phyloP scores from a whole-genome alignment of 2,329 filamentous ascomycete species.

The Hypoxylon sp. region DNA sequence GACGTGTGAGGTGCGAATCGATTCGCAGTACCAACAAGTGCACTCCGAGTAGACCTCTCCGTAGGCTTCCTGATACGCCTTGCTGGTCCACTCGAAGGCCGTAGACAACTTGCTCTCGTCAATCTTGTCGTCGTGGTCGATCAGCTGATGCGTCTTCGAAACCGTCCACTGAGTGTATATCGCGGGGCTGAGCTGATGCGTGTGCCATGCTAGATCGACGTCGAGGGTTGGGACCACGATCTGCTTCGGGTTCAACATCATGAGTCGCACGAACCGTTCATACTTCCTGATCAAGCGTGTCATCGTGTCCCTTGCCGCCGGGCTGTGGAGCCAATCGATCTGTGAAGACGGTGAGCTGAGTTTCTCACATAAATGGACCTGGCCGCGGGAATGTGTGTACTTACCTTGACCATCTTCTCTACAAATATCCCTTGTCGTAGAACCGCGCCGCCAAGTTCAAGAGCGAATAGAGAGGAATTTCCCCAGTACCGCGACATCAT shows the following conservation, averaged over 20 bases:
- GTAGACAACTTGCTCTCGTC: constrained; percentile 75
- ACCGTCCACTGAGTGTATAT: constrained; percentile 74
- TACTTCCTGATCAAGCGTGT: constrained; percentile 75
- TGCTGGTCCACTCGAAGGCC: constrained; percentile 81
- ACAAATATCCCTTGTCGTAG: constrained; percentile 76
- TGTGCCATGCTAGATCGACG: constrained; percentile 85
- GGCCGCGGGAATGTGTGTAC: neutral
- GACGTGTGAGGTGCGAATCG: constrained; percentile 71
- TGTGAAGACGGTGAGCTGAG: constrained; percentile 33
- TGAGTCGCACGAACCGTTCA: constrained; percentile 73
- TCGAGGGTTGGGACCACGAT: constrained; percentile 80
- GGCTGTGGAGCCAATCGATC: constrained; percentile 84
- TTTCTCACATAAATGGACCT: neutral
- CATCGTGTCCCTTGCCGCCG: constrained; percentile 75
- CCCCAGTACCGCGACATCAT: constrained; percentile 82
- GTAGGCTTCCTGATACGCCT: constrained; percentile 76
- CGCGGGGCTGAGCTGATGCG: constrained; percentile 78
- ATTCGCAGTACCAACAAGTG: constrained; percentile 88
- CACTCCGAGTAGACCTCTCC: constrained; percentile 81
- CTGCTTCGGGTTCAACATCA: constrained; percentile 62
- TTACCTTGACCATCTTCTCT: constrained; percentile 77
- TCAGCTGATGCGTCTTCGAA: constrained; percentile 67
- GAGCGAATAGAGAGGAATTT: constrained; percentile 74
- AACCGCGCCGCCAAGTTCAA: constrained; percentile 76
- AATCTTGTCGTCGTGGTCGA: constrained; percentile 90